Evolutionary conservation across 495 filamentous ascomycete genomes (phyloP).

Genomic region (Xylaria acuta): DNA sequence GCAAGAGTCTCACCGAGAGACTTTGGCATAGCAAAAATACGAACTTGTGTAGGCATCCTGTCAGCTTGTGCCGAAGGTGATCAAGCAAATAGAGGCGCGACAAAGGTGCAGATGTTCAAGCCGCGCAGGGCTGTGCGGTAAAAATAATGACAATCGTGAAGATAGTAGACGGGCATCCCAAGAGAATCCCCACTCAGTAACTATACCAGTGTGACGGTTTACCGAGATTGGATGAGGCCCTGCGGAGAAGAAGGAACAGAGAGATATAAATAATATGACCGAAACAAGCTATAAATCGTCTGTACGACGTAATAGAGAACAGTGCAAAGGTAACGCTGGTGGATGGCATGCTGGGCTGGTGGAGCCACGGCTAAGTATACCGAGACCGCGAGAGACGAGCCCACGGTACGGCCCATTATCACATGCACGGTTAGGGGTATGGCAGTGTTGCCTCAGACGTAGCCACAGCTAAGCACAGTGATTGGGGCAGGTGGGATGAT

Average conservation of each 20-base stretch:
- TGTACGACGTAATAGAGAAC: constrained; percentile 16
- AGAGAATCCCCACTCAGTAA: constrained; percentile 36
- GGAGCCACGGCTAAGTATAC: constrained; percentile 30
- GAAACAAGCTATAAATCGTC: constrained; percentile 35
- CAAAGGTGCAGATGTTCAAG: constrained; percentile 75
- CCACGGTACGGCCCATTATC: constrained; percentile 34
- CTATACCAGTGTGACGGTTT: constrained; percentile 14
- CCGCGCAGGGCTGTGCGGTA: constrained; percentile 85
- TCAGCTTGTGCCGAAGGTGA: constrained; percentile 43
- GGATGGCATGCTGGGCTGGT: constrained; percentile 23
- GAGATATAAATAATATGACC: constrained; percentile 24
- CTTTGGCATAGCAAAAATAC: constrained; percentile 70
- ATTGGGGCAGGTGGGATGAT: constrained; percentile 43
- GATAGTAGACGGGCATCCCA: constrained; percentile 80
- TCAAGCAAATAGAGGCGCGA: constrained; percentile 77
- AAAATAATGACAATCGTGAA: constrained; percentile 92
- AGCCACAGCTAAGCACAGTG: constrained; percentile 33
- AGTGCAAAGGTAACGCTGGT: constrained; percentile 13
- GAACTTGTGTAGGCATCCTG: constrained; percentile 61
- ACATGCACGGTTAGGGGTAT: constrained; percentile 25
- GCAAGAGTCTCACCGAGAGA: constrained; percentile 72
- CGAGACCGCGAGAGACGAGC: constrained; percentile 27
- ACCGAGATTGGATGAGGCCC: constrained; percentile 1
- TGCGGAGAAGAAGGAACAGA: constrained; percentile 17
- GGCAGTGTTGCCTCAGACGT: constrained; percentile 7